phyloP scores from a whole-genome alignment of 139 green algal species.

The Pleodorina starrii region DNA sequence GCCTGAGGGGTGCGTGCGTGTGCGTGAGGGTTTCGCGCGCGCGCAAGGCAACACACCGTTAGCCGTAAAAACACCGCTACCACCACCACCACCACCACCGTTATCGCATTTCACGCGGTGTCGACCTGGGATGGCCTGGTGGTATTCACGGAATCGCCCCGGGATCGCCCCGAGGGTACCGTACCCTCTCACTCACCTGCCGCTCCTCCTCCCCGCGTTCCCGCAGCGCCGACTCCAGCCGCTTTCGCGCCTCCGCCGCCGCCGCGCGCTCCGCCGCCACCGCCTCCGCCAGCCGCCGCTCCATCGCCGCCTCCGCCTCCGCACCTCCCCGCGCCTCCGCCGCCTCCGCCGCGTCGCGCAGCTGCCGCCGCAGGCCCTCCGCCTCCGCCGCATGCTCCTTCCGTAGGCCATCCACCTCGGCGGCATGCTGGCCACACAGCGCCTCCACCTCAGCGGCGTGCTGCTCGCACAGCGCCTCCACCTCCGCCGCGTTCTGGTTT shows the following conservation, averaged over 20 bases:
- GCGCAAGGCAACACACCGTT: no score
- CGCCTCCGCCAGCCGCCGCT: neutral
- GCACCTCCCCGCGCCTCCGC: neutral
- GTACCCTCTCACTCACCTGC: neutral
- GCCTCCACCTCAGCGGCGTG: conserved; percentile 54
- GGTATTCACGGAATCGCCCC: no score
- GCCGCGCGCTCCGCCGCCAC: neutral
- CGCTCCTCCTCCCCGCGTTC: neutral
- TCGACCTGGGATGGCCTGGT: no score
- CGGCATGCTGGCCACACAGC: neutral
- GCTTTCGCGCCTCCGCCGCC: neutral
- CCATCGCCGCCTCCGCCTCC: neutral
- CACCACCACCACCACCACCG: no score
- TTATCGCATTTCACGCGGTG: no score
- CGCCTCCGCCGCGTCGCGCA: neutral
- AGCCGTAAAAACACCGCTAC: no score
- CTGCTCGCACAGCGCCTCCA: neutral
- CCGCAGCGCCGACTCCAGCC: neutral
- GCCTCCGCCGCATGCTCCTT: conserved; percentile 36
- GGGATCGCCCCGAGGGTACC: no score
- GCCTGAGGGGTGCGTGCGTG: neutral
- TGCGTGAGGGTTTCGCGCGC: no score
- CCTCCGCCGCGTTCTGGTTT: neutral
- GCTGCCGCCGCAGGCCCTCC: conserved; percentile 33
- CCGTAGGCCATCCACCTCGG: neutral